These are phyloP conservation scores for Lodderomyces metapsilosis DNA, from an alignment of 1,139 yeast genomes.

Conservation along the genomic window DNA sequence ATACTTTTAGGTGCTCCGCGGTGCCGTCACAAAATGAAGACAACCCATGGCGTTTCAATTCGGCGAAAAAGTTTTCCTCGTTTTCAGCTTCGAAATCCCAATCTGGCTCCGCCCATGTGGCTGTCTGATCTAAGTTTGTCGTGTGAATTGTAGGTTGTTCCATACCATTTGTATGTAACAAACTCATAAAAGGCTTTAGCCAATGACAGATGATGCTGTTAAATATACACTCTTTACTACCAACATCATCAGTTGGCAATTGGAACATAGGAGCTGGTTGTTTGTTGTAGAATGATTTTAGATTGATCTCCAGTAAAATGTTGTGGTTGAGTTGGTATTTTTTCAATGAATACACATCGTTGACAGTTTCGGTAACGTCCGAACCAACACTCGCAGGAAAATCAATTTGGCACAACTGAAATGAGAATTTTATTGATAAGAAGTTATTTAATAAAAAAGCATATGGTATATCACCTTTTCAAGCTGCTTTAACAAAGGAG, in stretches of 20 bases:
- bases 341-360: background rate
- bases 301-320: background rate
- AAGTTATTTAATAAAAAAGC: background rate
- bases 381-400: background rate
- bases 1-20: background rate
- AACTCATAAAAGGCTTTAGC: background rate
- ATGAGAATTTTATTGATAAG: background rate
- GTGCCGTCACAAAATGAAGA: background rate
- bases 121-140: background rate
- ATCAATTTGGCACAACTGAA: background rate
- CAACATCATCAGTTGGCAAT: background rate
- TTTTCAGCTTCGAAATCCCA: background rate
- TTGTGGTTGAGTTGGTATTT: background rate
- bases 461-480: background rate
- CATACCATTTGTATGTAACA: background rate
- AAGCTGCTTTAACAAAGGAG: constrained; percentile 1
- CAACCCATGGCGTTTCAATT: background rate
- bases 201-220: background rate
- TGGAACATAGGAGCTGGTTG: background rate
- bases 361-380: background rate
- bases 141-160: background rate
- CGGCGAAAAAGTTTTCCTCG: background rate
- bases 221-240: background rate
- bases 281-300: background rate
- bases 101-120: background rate